These are phyloP conservation scores for Fusarium solani-melongenae DNA, from an alignment of 2,329 filamentous ascomycete genomes.

Conservation along the genomic window DNA sequence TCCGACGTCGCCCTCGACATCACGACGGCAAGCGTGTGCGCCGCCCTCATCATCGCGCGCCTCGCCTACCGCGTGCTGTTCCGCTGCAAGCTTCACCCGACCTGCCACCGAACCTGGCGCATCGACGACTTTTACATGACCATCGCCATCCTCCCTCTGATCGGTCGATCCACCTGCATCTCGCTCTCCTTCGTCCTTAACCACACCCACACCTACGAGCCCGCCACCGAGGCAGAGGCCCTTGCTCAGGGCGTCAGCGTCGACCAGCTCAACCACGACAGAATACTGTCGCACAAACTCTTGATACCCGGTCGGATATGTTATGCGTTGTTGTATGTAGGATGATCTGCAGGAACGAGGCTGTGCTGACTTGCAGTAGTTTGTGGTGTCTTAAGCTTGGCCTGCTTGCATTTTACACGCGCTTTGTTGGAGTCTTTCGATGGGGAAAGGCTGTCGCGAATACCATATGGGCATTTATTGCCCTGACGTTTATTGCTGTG, in stretches of 20 bases:
- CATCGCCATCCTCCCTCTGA: conserved; percentile 44
- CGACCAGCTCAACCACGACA: conserved; percentile 28
- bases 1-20: conserved; percentile 42
- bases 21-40: conserved; percentile 42
- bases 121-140: conserved; percentile 48
- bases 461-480: conserved; percentile 43
- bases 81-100: conserved; percentile 41
- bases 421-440: conserved; percentile 41
- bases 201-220: conserved; percentile 39
- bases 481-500: conserved; percentile 42
- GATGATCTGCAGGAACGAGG: not conserved
- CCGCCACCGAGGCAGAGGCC: conserved; percentile 36
- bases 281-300: conserved; percentile 41
- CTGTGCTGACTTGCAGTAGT: conserved; percentile 32
- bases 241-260: conserved; percentile 19
- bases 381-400: conserved; percentile 47
- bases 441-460: conserved; percentile 38
- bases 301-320: conserved; percentile 44
- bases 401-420: conserved; percentile 45
- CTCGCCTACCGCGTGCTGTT: conserved; percentile 43
- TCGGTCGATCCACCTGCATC: conserved; percentile 43
- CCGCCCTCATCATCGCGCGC: conserved; percentile 43
- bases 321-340: conserved; percentile 42
- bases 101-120: conserved; percentile 47
- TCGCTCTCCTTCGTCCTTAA: conserved; percentile 41